A percentile compares a stretch with the other conserved stretches of the same genome.
phyloP scores from a whole-genome alignment of 192 early-diverging fungal species.

The Podila minutissima region DNA sequence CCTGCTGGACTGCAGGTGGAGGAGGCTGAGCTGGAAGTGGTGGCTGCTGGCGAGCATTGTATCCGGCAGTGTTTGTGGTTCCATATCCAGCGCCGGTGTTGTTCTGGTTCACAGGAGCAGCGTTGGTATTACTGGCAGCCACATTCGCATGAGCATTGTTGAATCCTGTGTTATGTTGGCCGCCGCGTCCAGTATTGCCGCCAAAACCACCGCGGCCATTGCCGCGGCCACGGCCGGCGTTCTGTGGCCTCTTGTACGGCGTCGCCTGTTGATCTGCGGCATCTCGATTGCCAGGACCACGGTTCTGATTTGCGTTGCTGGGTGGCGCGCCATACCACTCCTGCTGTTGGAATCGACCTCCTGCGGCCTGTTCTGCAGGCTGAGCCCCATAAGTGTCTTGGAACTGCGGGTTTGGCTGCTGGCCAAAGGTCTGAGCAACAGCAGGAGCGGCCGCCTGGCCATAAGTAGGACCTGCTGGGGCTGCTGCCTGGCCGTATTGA shows the following conservation, averaged over 20 bases:
- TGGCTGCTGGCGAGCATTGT: constrained; percentile 32
- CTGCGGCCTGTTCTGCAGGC: constrained; percentile 3
- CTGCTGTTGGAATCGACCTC: constrained; percentile 27
- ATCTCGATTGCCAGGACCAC: constrained; percentile 25
- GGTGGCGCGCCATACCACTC: constrained; percentile 26
- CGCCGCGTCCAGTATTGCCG: constrained; percentile 14
- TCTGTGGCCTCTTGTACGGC: constrained; percentile 32
- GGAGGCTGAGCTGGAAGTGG: constrained; percentile 38
- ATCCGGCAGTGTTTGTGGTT: constrained; percentile 8
- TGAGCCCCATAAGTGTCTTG: constrained; percentile 35
- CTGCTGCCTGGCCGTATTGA: background rate
- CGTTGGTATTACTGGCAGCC: background rate
- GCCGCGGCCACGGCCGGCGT: constrained; percentile 28
- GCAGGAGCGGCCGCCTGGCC: constrained; percentile 9
- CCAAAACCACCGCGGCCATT: constrained; percentile 36
- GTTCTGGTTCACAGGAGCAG: constrained; percentile 30
- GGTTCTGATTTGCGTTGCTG: background rate
- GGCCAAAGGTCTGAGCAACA: constrained; percentile 15
- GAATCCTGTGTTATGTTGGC: constrained; percentile 28
- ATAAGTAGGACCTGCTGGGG: constrained; percentile 17
- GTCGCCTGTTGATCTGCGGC: constrained; percentile 12
- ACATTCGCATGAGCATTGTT: constrained; percentile 6
- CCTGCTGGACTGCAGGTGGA: constrained; percentile 30
- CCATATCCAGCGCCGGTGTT: constrained; percentile 9
- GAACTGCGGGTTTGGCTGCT: constrained; percentile 8